Base-by-base conservation (phyloP, 495 filamentous ascomycete genomes). In the Podospora didyma region DNA sequence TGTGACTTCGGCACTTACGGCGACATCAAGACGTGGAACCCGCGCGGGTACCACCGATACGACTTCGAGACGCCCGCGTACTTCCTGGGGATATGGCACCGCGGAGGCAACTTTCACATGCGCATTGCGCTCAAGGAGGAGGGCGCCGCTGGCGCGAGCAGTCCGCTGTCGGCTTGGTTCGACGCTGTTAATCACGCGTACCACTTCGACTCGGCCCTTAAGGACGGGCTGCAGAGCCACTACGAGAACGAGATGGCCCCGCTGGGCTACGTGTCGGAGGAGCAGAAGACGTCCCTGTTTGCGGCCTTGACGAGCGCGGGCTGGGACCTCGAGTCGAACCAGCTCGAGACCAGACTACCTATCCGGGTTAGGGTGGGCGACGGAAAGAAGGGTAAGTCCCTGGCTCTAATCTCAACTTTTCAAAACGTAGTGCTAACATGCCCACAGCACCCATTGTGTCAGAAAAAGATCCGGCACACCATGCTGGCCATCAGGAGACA, bases 91-190 rank as follows among this genome's bases (percentile, higher is more conserved):
- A 80, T 75, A 53, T 72, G 69, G 65, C 72, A 80, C 56, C 52
- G 56, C 11, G 62, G 58, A 9, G 60, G 66, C 21, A 70, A 62
- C 34, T 75, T 76, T 49, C 82, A 79, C 49, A 72, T 77, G 56
- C 49, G 60, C 10, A 86, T 92, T 46, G 79, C 87, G 19, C 66
- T 96, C 14, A 92, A 91, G 68, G 75, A 91, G 68, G 75, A 80
- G 51, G 75, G 58, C 7, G 78, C 76, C 24, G 73, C 69, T 0
- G n/a, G n/a, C n/a, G n/a, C n/a, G n/a, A n/a, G n/a, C n/a, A 68
- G 78, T 19, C 82, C 86, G 55, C 66, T 92, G 2, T 81, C 82
- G 66, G 89, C 87, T 7, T 96, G 89, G 89, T 76, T 79, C 46
- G 86, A 92, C 60, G 89, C 86, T 7, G 76, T 92, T 6, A 72